These are phyloP conservation scores for Claviceps capensis DNA, from an alignment of 2,329 filamentous ascomycete species.

Conservation along the genomic window DNA sequence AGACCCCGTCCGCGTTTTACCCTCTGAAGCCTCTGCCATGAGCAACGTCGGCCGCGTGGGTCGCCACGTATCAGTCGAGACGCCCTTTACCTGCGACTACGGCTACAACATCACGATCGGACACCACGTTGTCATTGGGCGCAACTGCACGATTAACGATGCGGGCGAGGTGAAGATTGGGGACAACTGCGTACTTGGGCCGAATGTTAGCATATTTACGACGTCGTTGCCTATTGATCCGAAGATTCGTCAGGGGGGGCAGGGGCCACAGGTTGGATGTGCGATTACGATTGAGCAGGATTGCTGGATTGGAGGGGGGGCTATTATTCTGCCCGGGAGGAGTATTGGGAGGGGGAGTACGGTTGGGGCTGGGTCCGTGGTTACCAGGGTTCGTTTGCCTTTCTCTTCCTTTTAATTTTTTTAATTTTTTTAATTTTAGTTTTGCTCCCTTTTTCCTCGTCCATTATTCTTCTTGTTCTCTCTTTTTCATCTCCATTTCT, in stretches of 20 bases:
- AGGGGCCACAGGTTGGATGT: slow-evolving; percentile 56
- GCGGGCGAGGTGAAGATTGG: slow-evolving; percentile 75
- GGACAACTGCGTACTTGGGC: slow-evolving; percentile 61
- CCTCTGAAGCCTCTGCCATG: slow-evolving; percentile 35
- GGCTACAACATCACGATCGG: slow-evolving; percentile 90
- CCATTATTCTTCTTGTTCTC: neutral
- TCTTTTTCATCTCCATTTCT: neutral
- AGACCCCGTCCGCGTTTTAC: slow-evolving; percentile 41
- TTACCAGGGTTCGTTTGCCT: slow-evolving; percentile 50
- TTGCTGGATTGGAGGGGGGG: slow-evolving; percentile 69
- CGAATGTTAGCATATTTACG: slow-evolving; percentile 77
- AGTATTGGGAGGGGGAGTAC: slow-evolving; percentile 68
- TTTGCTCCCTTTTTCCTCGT: neutral
- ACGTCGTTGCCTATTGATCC: slow-evolving; percentile 60
- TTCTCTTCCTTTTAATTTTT: neutral
- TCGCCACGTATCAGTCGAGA: slow-evolving; percentile 65
- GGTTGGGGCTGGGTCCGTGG: slow-evolving; percentile 72
- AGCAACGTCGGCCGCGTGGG: slow-evolving; percentile 51
- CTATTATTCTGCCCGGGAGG: slow-evolving; percentile 64
- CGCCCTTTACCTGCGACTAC: slow-evolving; percentile 86
- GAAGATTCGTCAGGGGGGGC: slow-evolving; percentile 57
- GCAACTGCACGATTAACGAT: slow-evolving; percentile 77
- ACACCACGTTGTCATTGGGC: slow-evolving; percentile 69
- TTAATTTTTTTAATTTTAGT: no score
- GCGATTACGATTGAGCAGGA: slow-evolving; percentile 72